Evolutionary conservation across 768 basidiomycete genomes (phyloP), one percentile per base, ranked within the genome.

Genomic region (Suillus occidentalis): DNA sequence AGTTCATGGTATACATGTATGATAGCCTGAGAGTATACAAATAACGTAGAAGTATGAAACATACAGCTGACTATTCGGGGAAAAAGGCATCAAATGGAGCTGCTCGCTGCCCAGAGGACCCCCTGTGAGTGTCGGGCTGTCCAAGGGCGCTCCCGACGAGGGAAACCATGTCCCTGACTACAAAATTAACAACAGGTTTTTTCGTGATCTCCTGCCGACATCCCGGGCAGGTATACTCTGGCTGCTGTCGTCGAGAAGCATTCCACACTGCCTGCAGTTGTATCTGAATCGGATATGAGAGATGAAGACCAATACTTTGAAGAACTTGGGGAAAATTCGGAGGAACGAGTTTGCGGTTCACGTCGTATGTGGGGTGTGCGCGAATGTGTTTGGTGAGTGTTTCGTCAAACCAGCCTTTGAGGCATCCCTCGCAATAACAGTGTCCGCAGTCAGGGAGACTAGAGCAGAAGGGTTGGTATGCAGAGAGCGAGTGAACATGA

Each of bases 361-460:
- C 66, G 60, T 81, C 73, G 69, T 84, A 82, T 10, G 77, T 69
- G 0, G 88, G 88, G 67, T 88, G 72, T 1, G 72, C 67, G 7
- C 75, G 72, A 68, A 84, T 76, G 66, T 89, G 85, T 66, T 83
- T 82, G 0, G 75, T 78, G 59, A 85, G 82, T 0, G 76, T 81
- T 4, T 84, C 83, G 60, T 66, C 75, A 65, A 85, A 84, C 82
- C 82, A 83, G 68, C 87, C 84, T 55, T 80, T 78, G 9, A 92
- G 78, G 68, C 90, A 92, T 6, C 72, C 72, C 67, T 83, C 77
- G 71, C 90, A 92, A 70, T 88, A 91, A 0, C 85, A 84, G 73
- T 92, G 90, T 3, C 90, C 90, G 62, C 90, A 92, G 45, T 81
- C 82, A 8, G 84, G 75, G 25, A 91, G 79, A 6, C 90, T 91